These are phyloP conservation scores for Eucalyptus paniculata DNA, from an alignment of 345 rosid species.

Conservation along the genomic window DNA sequence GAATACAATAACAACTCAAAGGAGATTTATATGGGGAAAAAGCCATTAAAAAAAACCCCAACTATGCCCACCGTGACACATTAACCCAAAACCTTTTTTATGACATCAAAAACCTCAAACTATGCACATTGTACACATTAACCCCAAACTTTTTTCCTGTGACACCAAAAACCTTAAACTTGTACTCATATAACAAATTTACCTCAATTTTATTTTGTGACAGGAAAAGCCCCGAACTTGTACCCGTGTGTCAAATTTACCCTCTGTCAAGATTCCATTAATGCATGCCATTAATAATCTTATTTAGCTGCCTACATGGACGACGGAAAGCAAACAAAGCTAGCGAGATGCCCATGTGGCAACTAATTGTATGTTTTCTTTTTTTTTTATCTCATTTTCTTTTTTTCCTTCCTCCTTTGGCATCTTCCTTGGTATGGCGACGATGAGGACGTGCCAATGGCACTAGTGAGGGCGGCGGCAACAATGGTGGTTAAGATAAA, in stretches of 20 bases:
- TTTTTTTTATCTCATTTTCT: too few species aligned
- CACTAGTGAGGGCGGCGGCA: neutral
- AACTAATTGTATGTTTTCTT: neutral
- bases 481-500: neutral
- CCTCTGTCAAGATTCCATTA: neutral
- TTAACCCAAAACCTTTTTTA: neutral
- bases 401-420: neutral
- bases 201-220: neutral
- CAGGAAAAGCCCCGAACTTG: neutral
- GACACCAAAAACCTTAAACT: neutral
- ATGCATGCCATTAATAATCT: neutral
- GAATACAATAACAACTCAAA: neutral
- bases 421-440: neutral
- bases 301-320: neutral
- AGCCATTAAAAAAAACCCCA: neutral
- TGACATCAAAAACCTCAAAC: neutral
- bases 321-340: neutral
- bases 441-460: neutral
- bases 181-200: neutral
- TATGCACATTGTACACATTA: neutral
- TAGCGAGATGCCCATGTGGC: neutral
- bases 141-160: neutral
- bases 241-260: neutral
- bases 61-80: neutral
- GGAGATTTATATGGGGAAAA: neutral